Conservation (phyloP, 2,329 filamentous ascomycete genomes). For the Diplodia corticola region DNA sequence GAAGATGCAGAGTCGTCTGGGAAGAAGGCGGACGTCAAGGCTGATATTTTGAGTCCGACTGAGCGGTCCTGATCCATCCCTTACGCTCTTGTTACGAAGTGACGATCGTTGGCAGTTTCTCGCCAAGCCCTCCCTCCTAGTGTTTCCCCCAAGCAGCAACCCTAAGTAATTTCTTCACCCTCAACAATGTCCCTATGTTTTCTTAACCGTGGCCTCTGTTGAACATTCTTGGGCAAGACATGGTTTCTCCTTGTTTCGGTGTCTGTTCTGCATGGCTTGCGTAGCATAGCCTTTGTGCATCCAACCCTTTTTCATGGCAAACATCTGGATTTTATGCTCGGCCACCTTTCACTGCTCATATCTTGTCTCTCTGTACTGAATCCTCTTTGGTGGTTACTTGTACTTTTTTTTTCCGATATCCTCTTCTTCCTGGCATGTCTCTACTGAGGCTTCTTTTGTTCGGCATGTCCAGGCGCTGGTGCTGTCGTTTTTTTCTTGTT, state of each 20-base stretch:
- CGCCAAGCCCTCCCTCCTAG: background rate
- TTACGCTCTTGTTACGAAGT: slow-evolving; percentile 7
- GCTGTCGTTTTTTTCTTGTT: background rate
- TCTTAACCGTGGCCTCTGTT: background rate
- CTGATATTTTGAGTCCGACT: slow-evolving; percentile 28
- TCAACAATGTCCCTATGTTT: background rate
- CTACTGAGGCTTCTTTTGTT: background rate
- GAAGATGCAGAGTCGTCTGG: slow-evolving; percentile 7
- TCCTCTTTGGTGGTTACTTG: background rate
- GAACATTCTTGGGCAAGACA: background rate
- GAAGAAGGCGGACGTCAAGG: slow-evolving; percentile 21
- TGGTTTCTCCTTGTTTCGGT: background rate
- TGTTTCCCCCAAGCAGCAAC: background rate
- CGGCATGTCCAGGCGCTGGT: background rate
- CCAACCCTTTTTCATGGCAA: background rate
- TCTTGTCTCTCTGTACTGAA: background rate
- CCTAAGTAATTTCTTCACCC: slow-evolving; percentile 15
- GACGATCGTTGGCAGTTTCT: background rate
- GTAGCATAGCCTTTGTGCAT: slow-evolving; percentile 13
- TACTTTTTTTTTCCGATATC: background rate
- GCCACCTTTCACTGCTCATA: background rate
- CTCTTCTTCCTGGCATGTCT: background rate
- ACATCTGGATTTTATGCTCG: background rate
- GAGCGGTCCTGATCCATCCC: background rate
- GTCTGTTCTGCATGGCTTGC: slow-evolving; percentile 13